Conservation (phyloP, 371 early-diverging fungal species). For the Haplosporangium sp. region DNA sequence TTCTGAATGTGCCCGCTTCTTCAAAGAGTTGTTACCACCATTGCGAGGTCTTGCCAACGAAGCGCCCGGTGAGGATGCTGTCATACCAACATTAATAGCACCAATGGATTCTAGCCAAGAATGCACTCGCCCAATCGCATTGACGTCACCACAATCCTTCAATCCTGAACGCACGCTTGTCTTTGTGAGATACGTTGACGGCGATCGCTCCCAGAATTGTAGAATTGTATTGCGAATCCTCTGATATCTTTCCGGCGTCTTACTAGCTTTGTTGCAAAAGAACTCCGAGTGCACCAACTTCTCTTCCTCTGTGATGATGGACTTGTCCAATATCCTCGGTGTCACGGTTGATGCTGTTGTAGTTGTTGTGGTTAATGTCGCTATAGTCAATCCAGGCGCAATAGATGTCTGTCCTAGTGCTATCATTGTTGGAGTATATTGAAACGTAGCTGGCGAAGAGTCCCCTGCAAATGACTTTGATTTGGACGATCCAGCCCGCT, state of each 20-base stretch:
- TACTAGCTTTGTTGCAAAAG: constrained; percentile 76
- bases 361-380: background rate
- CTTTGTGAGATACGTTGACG: constrained; percentile 82
- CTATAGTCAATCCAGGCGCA: constrained; percentile 9
- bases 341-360: constrained; percentile 4
- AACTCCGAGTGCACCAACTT: constrained; percentile 75
- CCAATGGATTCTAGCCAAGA: constrained; percentile 83
- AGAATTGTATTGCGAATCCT: constrained; percentile 88
- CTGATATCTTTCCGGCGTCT: constrained; percentile 91
- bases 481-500: constrained; percentile 7
- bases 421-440: constrained; percentile 3
- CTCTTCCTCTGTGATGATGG: constrained; percentile 69
- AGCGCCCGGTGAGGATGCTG: constrained; percentile 49
- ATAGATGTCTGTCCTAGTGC: constrained; percentile 7
- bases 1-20: constrained; percentile 31
- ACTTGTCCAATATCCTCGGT: constrained; percentile 55
- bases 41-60: constrained; percentile 48
- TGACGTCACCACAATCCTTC: constrained; percentile 84
- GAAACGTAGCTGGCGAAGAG: constrained; percentile 2
- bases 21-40: constrained; percentile 42
- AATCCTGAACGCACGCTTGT: constrained; percentile 74
- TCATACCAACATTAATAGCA: constrained; percentile 77
- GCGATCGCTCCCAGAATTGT: constrained; percentile 72
- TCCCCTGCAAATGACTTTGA: background rate
- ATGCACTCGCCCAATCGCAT: constrained; percentile 92